phyloP scores from a whole-genome alignment of 169 alveolate species.

The Plasmodium yoelii region DNA sequence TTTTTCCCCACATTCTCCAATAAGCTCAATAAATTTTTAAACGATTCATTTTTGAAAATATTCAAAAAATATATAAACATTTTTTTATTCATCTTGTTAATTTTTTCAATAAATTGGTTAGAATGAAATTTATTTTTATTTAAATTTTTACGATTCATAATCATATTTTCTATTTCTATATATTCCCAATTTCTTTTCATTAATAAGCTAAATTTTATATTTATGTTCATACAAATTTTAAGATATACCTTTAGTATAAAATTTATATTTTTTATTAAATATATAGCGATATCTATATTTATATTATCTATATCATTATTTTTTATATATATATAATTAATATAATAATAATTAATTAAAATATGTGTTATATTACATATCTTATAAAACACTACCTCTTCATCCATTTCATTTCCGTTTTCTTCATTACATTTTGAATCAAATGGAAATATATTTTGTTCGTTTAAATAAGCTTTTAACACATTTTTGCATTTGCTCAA shows the following conservation, averaged over 20 bases:
- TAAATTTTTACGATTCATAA: not conserved
- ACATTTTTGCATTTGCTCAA: constrained; percentile 18
- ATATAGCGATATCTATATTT: not conserved
- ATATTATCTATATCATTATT: constrained; percentile 6
- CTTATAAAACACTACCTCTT: constrained; percentile 23
- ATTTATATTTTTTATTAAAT: constrained; percentile 23
- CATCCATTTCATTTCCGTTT: not conserved
- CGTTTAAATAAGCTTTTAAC: constrained; percentile 9
- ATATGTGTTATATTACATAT: constrained; percentile 17
- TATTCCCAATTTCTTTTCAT: constrained; percentile 9
- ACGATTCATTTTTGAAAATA: constrained; percentile 43
- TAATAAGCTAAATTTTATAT: constrained; percentile 3
- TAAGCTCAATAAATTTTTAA: constrained; percentile 13
- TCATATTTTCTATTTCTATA: constrained; percentile 19
- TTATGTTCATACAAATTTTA: not conserved
- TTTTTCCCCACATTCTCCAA: not conserved
- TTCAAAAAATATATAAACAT: constrained; percentile 19
- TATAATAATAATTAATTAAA: constrained; percentile 38
- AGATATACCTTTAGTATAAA: constrained; percentile 25
- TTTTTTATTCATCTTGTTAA: constrained; percentile 6
- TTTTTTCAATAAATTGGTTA: constrained; percentile 25
- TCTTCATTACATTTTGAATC: not conserved
- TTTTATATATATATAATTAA: constrained; percentile 24
- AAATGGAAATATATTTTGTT: not conserved
- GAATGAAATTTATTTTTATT: constrained; percentile 4